phyloP scores from a whole-genome alignment of 2,329 filamentous ascomycete species.

The Paecilomyces niveus region DNA sequence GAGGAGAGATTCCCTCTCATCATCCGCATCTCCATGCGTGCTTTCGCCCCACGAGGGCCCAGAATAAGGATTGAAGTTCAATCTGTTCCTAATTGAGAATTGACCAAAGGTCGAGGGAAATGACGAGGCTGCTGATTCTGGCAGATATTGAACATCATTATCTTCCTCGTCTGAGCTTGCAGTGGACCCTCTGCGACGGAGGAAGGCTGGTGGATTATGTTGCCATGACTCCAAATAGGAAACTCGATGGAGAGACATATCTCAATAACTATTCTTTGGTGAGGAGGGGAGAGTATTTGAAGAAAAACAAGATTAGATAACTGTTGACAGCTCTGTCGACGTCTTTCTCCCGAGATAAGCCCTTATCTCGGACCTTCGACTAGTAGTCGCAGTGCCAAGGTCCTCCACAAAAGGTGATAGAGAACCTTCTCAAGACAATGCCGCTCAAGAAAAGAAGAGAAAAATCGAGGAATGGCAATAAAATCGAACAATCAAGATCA shows the following conservation, averaged over 20 bases:
- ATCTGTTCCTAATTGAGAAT: slow-evolving; percentile 17
- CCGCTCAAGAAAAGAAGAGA: neutral
- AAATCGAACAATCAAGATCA: too few relatives aligned
- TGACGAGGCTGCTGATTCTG: slow-evolving; percentile 24
- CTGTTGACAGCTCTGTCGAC: neutral
- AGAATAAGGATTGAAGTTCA: slow-evolving; percentile 38
- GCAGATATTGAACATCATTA: slow-evolving; percentile 20
- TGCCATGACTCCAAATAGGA: slow-evolving; percentile 40
- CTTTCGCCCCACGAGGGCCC: slow-evolving; percentile 31
- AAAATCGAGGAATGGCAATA: too few relatives aligned
- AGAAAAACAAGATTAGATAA: neutral
- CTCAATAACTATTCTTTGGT: neutral
- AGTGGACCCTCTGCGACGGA: slow-evolving; percentile 16
- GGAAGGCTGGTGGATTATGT: slow-evolving; percentile 21
- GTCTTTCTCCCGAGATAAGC: neutral
- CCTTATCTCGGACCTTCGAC: neutral
- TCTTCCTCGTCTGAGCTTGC: slow-evolving; percentile 19
- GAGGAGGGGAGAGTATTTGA: neutral
- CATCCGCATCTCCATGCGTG: slow-evolving; percentile 18
- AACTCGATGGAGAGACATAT: slow-evolving; percentile 37
- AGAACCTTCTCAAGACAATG: neutral
- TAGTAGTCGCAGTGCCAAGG: neutral
- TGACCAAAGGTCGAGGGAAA: slow-evolving; percentile 26
- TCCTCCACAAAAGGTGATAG: neutral
- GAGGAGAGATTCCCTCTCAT: slow-evolving; percentile 18